Percentiles rank a stretch among this genome's conserved stretches.
Evolutionary conservation across 306 rosid species (phyloP).

Genomic region (Oxytropis ochrocephala): DNA sequence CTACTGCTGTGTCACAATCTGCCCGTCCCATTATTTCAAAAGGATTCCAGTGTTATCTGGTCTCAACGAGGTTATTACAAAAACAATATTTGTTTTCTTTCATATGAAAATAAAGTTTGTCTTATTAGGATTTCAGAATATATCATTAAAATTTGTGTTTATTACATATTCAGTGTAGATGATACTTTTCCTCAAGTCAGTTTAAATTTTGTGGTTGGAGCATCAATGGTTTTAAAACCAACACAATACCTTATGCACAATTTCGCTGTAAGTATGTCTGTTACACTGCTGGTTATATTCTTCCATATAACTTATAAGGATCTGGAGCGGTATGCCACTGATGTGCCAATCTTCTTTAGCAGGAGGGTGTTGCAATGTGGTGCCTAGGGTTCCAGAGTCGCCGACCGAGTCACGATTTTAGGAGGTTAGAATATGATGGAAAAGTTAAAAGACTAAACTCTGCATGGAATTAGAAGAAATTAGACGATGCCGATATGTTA

Average conservation of each 20-base stretch:
- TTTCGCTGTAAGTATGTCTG: conserved; percentile 46
- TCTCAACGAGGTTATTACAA: conserved; percentile 57
- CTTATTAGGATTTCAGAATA: not conserved
- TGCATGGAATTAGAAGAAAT: not conserved
- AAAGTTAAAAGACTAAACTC: not conserved
- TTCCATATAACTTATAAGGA: not conserved
- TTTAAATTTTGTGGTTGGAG: conserved; percentile 80
- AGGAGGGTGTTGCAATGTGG: conserved; percentile 77
- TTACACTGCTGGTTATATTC: not conserved
- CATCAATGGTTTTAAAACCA: conserved; percentile 86
- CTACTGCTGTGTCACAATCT: conserved; percentile 59
- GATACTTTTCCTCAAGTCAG: conserved; percentile 74
- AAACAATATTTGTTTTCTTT: conserved; percentile 14
- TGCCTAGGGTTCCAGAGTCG: conserved; percentile 70
- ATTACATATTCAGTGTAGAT: conserved; percentile 47
- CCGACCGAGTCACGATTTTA: conserved; percentile 68
- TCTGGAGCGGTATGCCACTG: conserved; percentile 15
- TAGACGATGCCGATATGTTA: not conserved
- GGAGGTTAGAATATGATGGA: conserved; percentile 64
- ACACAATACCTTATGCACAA: conserved; percentile 75
- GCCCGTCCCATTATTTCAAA: conserved; percentile 50
- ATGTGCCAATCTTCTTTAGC: conserved; percentile 18
- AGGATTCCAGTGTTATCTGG: conserved; percentile 82
- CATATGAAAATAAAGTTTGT: not conserved
- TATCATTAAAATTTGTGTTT: conserved; percentile 26